Evolutionary conservation across 1,139 yeast genomes (phyloP), one percentile per base, ranked within the genome.

Genomic region (Lipomyces yarrowii): DNA sequence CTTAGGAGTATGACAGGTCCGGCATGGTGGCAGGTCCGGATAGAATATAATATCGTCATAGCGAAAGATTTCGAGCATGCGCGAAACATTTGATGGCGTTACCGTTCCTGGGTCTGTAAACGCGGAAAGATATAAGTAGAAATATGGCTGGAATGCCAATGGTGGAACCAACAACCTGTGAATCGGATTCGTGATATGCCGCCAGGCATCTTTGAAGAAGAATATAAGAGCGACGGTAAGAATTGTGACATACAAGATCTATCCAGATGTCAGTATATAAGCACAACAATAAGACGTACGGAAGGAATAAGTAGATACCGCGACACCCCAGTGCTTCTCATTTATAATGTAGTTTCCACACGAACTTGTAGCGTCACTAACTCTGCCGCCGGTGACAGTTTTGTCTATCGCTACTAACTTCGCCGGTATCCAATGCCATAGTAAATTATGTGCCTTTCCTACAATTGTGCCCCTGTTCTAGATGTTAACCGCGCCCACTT

Each of bases 1-100:
- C 72, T 91, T 93, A 5, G 77, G 75, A n/a, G 82, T 72, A 1
- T 81, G 77, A 75, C 99, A 94, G 0, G 98, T 90, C 3, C 76
- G 60, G 72, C 86, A 83, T 8, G 62, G 67, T 37, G 72, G 73
- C n/a, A 68, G 71, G 56, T 71, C 78, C 8, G 83, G 79, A 73
- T 84, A 84, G 76, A 84, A 91, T 30, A 91, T 82, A 52, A 91
- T 76, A 23, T 82, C 80, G 75, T 92, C 92, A 70, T 77, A 82
- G 1, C 76, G 76, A 71, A 83, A 84, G 69, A 65, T 73, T 64
- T 64, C 61, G 67, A 71, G 72, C 51, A 71, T 77, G 61, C 59
- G 73, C 57, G 57, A 64, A 55, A 75, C 75, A 63, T 74, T 77
- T 11, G 67, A 61, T 23, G 68, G 63, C 21, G 74, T 74, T 35